Conservation (phyloP, 164 flowering plant genomes). For the Platanus orientalis region DNA sequence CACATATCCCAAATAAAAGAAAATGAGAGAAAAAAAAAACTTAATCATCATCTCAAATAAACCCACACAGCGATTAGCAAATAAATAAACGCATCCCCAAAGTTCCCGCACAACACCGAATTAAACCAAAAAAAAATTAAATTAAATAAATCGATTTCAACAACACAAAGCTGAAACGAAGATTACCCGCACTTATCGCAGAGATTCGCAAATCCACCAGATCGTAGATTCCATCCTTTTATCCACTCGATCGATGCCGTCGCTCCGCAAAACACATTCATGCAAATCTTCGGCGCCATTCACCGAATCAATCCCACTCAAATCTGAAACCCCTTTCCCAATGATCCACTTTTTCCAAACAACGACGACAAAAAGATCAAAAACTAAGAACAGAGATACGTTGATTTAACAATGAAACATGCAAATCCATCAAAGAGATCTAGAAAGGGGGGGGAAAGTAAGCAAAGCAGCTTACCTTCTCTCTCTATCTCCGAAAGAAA, state of each 20-base stretch:
- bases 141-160: neutral
- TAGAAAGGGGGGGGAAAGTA: neutral
- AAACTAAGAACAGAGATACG: neutral
- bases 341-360: conserved; percentile 1
- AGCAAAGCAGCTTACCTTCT: neutral
- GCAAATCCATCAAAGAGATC: neutral
- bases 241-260: conserved; percentile 46
- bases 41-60: no score
- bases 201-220: conserved; percentile 61
- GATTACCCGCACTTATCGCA: conserved; percentile 75
- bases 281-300: conserved; percentile 54
- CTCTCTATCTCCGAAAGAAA: neutral
- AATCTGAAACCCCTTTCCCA: neutral
- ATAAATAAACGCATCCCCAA: neutral
- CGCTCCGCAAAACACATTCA: conserved; percentile 50
- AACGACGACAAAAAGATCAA: conserved; percentile 1
- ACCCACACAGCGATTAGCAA: no score
- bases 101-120: neutral
- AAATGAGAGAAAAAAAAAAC: no score
- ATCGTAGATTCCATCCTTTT: conserved; percentile 67
- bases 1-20: no score
- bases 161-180: neutral
- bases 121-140: neutral
- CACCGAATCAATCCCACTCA: conserved; percentile 9
- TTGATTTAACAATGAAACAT: no score